Conservation (phyloP, 2,329 filamentous ascomycete genomes). For the Hirsutella minnesotensis region DNA sequence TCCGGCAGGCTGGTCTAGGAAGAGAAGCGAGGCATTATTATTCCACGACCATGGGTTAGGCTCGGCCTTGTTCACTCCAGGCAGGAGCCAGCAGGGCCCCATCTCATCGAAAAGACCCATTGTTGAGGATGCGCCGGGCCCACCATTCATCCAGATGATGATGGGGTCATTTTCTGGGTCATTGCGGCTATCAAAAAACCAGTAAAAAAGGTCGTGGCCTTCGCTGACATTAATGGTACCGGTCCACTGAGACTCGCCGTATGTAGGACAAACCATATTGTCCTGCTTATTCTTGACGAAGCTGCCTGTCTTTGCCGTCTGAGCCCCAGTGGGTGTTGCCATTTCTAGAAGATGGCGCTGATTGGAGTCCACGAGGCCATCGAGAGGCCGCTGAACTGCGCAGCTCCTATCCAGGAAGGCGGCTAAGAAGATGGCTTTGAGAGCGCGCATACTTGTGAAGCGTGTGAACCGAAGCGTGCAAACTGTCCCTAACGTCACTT, state of each 20-base stretch:
- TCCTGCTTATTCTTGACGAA: too few relatives aligned
- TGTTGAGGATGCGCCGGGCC: conserved; percentile 43
- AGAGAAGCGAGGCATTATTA: conserved; percentile 29
- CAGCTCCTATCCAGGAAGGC: too few relatives aligned
- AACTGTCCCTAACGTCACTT: too few relatives aligned
- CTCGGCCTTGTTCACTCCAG: conserved; percentile 34
- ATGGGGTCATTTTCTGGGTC: conserved; percentile 21
- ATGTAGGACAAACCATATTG: not conserved
- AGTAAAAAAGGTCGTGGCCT: conserved; percentile 5
- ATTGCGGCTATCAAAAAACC: conserved; percentile 18
- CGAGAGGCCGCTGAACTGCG: too few relatives aligned
- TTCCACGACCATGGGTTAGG: conserved; percentile 49
- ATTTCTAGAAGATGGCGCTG: too few relatives aligned
- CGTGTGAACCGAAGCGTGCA: too few relatives aligned
- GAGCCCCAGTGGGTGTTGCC: too few relatives aligned
- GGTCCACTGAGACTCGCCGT: conserved; percentile 4
- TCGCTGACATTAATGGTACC: conserved; percentile 5
- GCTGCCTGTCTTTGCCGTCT: too few relatives aligned
- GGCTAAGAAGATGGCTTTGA: too few relatives aligned
- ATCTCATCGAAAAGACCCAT: conserved; percentile 37
- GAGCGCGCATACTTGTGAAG: too few relatives aligned
- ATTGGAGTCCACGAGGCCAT: too few relatives aligned
- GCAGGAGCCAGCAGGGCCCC: conserved; percentile 40
- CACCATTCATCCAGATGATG: conserved; percentile 48
- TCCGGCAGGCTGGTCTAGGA: conserved; percentile 8